These are phyloP conservation scores for Diaporthe citri DNA, from an alignment of 2,329 filamentous ascomycete species.

Conservation along the genomic window DNA sequence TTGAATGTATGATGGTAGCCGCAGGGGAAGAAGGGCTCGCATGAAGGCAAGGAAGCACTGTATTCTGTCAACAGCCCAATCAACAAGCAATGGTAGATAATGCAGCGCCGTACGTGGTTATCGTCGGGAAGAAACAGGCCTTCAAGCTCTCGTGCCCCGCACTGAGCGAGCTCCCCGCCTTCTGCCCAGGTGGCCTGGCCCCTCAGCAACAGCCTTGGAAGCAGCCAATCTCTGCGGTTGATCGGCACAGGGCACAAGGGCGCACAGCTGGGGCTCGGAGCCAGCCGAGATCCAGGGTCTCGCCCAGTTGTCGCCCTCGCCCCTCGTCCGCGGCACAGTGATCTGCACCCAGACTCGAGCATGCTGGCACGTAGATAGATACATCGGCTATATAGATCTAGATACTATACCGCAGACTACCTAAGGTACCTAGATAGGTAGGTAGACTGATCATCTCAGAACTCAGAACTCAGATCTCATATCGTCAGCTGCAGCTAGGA, in stretches of 20 bases:
- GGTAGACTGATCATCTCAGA: not conserved
- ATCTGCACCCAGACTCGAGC: not conserved
- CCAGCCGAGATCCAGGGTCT: constrained; percentile 13
- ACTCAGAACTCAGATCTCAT: not conserved
- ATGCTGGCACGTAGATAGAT: not conserved
- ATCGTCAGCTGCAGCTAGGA: not conserved
- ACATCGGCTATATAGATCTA: not conserved
- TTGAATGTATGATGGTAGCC: not conserved
- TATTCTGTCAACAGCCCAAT: not conserved
- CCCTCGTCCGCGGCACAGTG: not conserved
- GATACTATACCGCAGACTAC: not conserved
- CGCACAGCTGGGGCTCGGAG: not conserved
- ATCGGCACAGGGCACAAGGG: constrained; percentile 14
- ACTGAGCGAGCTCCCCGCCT: constrained; percentile 12
- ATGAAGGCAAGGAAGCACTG: constrained; percentile 3
- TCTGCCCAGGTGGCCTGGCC: not conserved
- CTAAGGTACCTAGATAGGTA: too few species aligned
- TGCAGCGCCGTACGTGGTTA: constrained; percentile 12
- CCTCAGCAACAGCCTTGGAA: not conserved
- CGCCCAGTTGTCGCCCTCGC: not conserved
- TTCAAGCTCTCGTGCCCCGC: constrained; percentile 12
- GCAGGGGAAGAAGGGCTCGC: constrained; percentile 10
- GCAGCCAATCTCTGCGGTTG: not conserved
- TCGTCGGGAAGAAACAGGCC: constrained; percentile 18
- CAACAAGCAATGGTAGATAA: not conserved